Evolutionary conservation across 164 flowering plant species (phyloP).

Genomic region (Piper betle): DNA sequence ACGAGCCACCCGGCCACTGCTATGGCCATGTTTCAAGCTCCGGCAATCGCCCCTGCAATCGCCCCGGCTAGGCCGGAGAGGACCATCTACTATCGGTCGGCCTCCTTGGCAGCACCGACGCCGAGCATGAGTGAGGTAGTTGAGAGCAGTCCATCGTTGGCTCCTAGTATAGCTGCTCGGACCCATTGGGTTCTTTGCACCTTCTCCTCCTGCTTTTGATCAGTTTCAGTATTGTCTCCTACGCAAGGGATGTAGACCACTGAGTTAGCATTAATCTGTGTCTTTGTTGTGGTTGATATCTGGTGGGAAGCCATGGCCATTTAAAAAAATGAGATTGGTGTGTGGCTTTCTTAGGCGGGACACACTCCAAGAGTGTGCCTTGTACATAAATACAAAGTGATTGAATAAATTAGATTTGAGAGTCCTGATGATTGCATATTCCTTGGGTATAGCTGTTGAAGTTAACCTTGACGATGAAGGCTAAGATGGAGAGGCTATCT

Average conservation of each 20-base stretch:
- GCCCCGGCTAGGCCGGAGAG: constrained; percentile 53
- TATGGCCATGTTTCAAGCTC: constrained; percentile 60
- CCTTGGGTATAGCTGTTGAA: too few species aligned
- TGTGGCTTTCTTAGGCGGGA: not conserved
- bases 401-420: too few species aligned
- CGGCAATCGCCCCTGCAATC: too few species aligned
- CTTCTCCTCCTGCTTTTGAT: not conserved
- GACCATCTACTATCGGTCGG: constrained; percentile 26
- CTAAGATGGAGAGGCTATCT: too few species aligned
- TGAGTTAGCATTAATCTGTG: too few species aligned
- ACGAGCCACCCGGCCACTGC: constrained; percentile 66
- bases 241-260: not conserved
- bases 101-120: constrained; percentile 34
- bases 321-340: constrained; percentile 1
- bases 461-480: too few species aligned
- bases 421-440: too few species aligned
- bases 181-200: constrained; percentile 50
- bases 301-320: not conserved
- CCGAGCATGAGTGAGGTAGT: constrained; percentile 55
- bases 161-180: constrained; percentile 51
- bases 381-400: too few species aligned
- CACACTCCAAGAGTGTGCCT: not conserved
- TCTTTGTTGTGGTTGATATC: not conserved
- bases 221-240: not conserved
- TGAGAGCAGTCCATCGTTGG: constrained; percentile 52